Base-by-base conservation (phyloP, 2,329 filamentous ascomycete species). In the Neurospora sp. region DNA sequence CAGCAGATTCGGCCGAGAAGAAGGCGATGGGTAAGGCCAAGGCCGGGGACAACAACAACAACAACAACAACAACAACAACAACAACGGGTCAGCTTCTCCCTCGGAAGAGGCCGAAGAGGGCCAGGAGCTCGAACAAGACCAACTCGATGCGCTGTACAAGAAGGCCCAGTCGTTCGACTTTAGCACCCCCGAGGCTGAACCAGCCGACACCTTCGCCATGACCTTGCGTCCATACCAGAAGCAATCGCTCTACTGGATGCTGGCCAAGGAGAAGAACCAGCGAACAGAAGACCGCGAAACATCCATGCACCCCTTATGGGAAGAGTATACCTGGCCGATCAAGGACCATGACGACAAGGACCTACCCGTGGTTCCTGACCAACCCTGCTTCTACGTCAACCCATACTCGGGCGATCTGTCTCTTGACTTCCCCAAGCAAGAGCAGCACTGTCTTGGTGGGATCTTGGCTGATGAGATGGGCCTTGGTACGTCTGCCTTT, bases 131-230 rank as follows among this genome's bases (percentile, higher is more conserved):
- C 0, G 93, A 98, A 77, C 93, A 98, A 79, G 94, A 97, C 75
- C 96, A 99, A 78, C 89, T 99, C 3, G 96, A 99, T 78, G 89
- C 92, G 0, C 81, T 99, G 1, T 99, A 99, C 80, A 92, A 91
- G 77, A 99, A 99, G 77, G 96, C 96, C 0, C 96, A 99, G 77
- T 94, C 93, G 0, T 98, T 98, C 76, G 96, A 99, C 78, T 98
- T 99, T 77, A 88, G 89, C 77, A 97, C 94, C 0, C 94, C 94
- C 1, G 90, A 93, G 78, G 90, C 92, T 10, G 91, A 97, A 75
- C 95, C 96, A 10, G 88, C 91, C 6, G 85, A 90, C 8, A 92
- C 89, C 0, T 99, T 99, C 79, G 85, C 86, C 6, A 89, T 99
- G 89, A 85, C 89, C 43, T 83, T 99, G 37, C 89, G 96, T 3